phyloP scores from a whole-genome alignment of 1,284 basidiomycete species.

The Agaricales sp. region DNA sequence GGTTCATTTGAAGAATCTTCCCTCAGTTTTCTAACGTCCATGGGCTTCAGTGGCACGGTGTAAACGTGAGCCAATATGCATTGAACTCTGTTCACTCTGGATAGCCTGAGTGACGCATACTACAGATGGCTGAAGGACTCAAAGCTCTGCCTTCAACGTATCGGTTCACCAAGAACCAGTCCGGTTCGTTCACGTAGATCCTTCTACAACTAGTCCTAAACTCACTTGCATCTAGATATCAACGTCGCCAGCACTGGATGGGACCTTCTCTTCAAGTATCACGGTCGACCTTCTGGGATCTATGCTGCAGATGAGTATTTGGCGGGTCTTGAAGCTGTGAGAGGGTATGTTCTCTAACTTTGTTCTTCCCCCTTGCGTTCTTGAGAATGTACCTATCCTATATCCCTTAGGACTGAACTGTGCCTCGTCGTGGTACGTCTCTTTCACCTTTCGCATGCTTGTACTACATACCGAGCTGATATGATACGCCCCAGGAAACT shows the following conservation, averaged over 20 bases:
- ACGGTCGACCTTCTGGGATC: conserved; percentile 49
- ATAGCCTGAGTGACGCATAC: neutral
- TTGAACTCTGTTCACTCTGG: neutral
- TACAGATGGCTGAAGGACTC: conserved; percentile 37
- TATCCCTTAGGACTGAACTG: conserved; percentile 32
- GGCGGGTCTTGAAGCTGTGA: conserved; percentile 39
- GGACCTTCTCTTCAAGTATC: conserved; percentile 50
- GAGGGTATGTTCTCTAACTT: conserved; percentile 30
- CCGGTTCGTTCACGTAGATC: conserved; percentile 23
- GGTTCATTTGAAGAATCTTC: neutral
- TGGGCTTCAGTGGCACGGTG: conserved; percentile 2
- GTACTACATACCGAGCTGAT: neutral
- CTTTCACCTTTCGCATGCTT: neutral
- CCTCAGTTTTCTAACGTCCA: neutral
- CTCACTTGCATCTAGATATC: conserved; percentile 26
- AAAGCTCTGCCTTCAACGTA: conserved; percentile 46
- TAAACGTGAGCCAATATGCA: neutral
- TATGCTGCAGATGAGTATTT: conserved; percentile 51
- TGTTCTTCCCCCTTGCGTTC: neutral
- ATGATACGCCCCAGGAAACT: conserved; percentile 31
- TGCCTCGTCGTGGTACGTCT: conserved; percentile 45
- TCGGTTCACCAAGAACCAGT: conserved; percentile 46
- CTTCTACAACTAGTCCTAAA: neutral
- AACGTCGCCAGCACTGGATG: conserved; percentile 40
- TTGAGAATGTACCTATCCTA: conserved; percentile 2